Percentiles rank a stretch among this genome's conserved stretches.
These are phyloP conservation scores for Lepidium africanum DNA, from an alignment of 345 rosid genomes.

Conservation along the genomic window DNA sequence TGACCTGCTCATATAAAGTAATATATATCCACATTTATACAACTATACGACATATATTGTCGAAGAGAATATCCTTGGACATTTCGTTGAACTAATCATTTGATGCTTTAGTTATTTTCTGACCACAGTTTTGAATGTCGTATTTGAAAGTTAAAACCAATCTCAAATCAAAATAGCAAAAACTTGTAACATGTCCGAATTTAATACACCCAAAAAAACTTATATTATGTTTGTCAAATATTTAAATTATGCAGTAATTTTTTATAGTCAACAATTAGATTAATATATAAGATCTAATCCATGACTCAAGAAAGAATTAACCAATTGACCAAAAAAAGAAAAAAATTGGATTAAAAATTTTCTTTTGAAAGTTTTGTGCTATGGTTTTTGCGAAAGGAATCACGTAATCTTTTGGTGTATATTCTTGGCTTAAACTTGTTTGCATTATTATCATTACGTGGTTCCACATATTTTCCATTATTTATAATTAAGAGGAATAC, in stretches of 20 bases:
- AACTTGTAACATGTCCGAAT: not conserved
- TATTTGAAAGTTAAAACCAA: not conserved
- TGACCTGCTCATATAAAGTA: not conserved
- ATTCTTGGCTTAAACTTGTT: not conserved
- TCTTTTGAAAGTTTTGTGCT: not conserved
- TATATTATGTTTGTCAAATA: not conserved
- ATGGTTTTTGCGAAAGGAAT: not conserved
- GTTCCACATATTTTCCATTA: not conserved
- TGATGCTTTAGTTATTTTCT: not conserved
- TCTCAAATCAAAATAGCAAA: not conserved
- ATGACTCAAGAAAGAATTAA: not conserved
- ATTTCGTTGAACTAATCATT: conserved; percentile 14
- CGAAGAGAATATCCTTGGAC: conserved; percentile 16
- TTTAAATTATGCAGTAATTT: too few species aligned
- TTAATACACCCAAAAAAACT: not conserved
- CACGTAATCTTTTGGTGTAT: not conserved
- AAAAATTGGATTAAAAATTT: too few species aligned
- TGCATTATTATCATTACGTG: not conserved
- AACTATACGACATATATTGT: not conserved
- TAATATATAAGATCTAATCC: too few species aligned
- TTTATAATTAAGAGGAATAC: not conserved
- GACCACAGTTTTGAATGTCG: not conserved
- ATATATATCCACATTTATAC: not conserved
- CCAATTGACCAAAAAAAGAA: too few species aligned
- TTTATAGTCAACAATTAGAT: too few species aligned